Evolutionary conservation across 495 filamentous ascomycete genomes (phyloP).

Genomic region (Talaromyces thailandensis): DNA sequence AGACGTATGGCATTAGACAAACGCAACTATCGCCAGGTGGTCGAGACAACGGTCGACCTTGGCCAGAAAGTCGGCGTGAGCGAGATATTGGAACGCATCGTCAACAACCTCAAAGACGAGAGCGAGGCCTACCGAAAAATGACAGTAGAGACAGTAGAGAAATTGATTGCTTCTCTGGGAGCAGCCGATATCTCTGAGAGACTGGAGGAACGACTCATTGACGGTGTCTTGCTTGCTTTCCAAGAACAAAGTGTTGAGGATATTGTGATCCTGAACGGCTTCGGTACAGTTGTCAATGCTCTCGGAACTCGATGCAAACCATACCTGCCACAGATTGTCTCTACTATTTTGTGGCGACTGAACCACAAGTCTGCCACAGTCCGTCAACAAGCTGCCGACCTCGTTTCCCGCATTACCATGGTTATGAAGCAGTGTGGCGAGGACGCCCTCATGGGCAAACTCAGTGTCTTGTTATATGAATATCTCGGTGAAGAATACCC

Average conservation of each 20-base stretch:
- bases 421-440: conserved; percentile 99
- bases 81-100: conserved; percentile 88
- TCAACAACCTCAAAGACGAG: conserved; percentile 94
- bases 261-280: conserved; percentile 94
- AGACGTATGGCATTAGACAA: conserved; percentile 94
- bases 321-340: conserved; percentile 92
- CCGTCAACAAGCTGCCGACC: conserved; percentile 92
- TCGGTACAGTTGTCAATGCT: conserved; percentile 95
- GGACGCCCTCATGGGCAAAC: conserved; percentile 90
- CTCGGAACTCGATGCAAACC: conserved; percentile 90
- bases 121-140: conserved; percentile 98
- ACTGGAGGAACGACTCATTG: conserved; percentile 85
- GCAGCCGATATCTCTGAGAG: conserved; percentile 90
- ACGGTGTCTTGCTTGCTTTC: conserved; percentile 95
- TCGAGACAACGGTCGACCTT: conserved; percentile 95
- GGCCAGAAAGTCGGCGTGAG: conserved; percentile 94
- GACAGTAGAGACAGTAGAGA: conserved; percentile 96
- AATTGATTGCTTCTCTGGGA: conserved; percentile 84
- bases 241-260: conserved; percentile 98
- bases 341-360: conserved; percentile 91
- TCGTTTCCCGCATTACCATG: conserved; percentile 93
- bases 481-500: conserved; percentile 99
- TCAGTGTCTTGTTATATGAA: conserved; percentile 95
- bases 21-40: conserved; percentile 92
- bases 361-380: conserved; percentile 97